phyloP scores from a whole-genome alignment of 2,329 filamentous ascomycete genomes.

The Chaetomium sp. region DNA sequence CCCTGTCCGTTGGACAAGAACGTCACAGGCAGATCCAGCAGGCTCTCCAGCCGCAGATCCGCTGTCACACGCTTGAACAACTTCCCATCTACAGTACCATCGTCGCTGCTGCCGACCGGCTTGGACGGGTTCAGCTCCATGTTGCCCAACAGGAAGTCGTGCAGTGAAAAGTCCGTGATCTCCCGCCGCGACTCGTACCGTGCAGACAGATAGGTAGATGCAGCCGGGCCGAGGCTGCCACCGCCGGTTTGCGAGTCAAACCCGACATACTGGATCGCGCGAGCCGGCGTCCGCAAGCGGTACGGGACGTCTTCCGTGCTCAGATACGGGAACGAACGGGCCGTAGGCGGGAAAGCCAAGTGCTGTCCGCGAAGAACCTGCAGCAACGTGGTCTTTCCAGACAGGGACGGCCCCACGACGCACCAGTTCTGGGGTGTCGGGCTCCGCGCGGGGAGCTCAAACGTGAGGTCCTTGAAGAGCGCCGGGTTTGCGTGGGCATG shows the following conservation, averaged over 20 bases:
- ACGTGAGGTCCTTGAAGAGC: constrained; percentile 64
- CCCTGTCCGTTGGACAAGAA: constrained; percentile 94
- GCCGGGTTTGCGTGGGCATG: constrained; percentile 53
- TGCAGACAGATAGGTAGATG: constrained; percentile 76
- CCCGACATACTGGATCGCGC: constrained; percentile 81
- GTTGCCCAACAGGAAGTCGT: constrained; percentile 74
- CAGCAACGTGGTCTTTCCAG: constrained; percentile 76
- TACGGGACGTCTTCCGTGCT: constrained; percentile 53
- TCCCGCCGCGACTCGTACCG: constrained; percentile 86
- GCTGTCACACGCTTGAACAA: constrained; percentile 57
- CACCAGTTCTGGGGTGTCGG: constrained; percentile 64
- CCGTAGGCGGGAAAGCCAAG: constrained; percentile 66
- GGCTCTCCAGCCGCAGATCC: constrained; percentile 60
- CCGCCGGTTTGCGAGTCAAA: constrained; percentile 68
- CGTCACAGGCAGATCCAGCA: constrained; percentile 75
- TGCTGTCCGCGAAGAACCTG: constrained; percentile 70
- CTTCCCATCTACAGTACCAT: constrained; percentile 43
- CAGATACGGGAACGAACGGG: constrained; percentile 74
- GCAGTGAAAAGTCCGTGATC: constrained; percentile 77
- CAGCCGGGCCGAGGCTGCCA: constrained; percentile 44
- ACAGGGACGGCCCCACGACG: constrained; percentile 70
- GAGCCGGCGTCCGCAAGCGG: constrained; percentile 51
- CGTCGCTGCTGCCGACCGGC: constrained; percentile 29
- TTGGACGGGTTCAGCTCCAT: constrained; percentile 73
- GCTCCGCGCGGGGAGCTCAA: constrained; percentile 58